These are phyloP conservation scores for Neonectria hederae DNA, from an alignment of 2,329 filamentous ascomycete genomes.

Conservation along the genomic window DNA sequence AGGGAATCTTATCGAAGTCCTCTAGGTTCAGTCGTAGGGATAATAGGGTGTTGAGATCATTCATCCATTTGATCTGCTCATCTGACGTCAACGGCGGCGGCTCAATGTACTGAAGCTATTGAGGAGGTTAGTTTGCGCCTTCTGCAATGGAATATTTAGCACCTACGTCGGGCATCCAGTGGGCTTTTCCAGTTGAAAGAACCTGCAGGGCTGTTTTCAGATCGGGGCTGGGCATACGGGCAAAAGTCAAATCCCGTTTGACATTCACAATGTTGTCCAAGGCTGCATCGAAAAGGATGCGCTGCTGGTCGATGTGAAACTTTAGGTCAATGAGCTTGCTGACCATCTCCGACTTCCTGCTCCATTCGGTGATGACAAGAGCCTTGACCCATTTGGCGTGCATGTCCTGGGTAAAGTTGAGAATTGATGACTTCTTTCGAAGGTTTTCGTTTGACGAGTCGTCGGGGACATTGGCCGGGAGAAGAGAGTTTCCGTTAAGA, in stretches of 20 bases:
- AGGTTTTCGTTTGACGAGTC: conserved; percentile 73
- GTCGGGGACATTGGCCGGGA: conserved; percentile 50
- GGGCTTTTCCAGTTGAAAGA: conserved; percentile 78
- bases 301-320: conserved; percentile 73
- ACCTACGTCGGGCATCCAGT: conserved; percentile 81
- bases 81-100: conserved; percentile 75
- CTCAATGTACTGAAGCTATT: conserved; percentile 78
- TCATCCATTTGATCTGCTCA: conserved; percentile 77
- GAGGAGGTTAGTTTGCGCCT: conserved; percentile 46
- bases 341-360: conserved; percentile 79
- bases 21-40: conserved; percentile 85
- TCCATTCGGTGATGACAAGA: conserved; percentile 91
- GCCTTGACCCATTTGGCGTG: conserved; percentile 93
- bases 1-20: conserved; percentile 79
- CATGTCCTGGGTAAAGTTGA: conserved; percentile 81
- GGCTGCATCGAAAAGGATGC: conserved; percentile 67
- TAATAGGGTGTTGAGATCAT: conserved; percentile 84
- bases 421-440: conserved; percentile 77
- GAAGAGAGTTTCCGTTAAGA: conserved; percentile 60
- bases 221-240: conserved; percentile 88
- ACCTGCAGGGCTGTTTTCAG: conserved; percentile 88
- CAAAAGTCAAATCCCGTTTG: conserved; percentile 76
- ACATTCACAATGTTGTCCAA: conserved; percentile 74
- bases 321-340: conserved; percentile 90
- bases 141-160: background rate